These are phyloP conservation scores for Forsythia viridissima DNA, from an alignment of 257 asterid genomes.

Conservation along the genomic window DNA sequence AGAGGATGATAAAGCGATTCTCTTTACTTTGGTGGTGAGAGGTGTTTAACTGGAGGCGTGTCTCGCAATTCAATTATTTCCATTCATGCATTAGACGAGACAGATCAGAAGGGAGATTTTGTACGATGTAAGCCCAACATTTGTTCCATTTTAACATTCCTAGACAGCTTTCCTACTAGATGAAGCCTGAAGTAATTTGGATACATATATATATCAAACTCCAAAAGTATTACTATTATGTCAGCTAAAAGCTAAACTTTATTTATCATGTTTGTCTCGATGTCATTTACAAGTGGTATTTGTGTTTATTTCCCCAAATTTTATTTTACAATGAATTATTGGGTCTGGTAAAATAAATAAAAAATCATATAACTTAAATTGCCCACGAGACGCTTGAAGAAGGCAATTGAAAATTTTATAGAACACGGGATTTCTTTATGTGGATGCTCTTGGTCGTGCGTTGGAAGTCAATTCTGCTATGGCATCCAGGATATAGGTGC, in stretches of 20 bases:
- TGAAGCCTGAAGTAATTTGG: background rate
- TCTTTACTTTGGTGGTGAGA: background rate
- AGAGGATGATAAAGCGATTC: background rate
- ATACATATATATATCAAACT: background rate
- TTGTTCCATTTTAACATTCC: background rate
- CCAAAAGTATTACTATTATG: background rate
- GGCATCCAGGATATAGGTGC: too few species aligned
- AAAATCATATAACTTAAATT: too few species aligned
- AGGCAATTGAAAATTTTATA: too few species aligned
- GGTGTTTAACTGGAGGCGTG: conserved; percentile 11
- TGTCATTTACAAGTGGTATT: too few species aligned
- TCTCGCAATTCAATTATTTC: background rate
- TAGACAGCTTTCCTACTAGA: background rate
- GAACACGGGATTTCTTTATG: too few species aligned
- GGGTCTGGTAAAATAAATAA: too few species aligned
- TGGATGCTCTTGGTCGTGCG: too few species aligned
- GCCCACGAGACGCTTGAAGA: too few species aligned
- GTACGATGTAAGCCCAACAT: background rate
- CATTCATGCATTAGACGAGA: background rate
- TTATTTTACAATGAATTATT: too few species aligned
- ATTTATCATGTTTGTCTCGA: too few species aligned
- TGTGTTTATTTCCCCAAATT: too few species aligned
- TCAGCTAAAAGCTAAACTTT: background rate
- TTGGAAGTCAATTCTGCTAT: too few species aligned
- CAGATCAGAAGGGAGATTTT: background rate